These are phyloP conservation scores for Hirsutella rhossiliensis DNA, from an alignment of 2,329 filamentous ascomycete genomes.

Conservation along the genomic window DNA sequence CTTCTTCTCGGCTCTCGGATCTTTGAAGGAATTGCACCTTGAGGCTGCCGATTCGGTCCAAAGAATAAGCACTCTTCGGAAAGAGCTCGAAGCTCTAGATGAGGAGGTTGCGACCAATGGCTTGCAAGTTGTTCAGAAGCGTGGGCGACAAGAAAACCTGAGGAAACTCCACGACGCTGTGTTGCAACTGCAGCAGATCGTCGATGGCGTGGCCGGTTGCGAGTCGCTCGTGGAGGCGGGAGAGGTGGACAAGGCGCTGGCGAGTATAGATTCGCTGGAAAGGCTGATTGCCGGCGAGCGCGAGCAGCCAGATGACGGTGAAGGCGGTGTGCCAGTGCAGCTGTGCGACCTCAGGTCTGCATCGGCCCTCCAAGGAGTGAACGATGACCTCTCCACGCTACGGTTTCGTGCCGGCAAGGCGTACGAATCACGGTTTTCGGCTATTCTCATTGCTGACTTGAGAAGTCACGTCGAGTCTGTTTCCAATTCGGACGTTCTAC, in stretches of 20 bases:
- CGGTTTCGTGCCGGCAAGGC: constrained; percentile 74
- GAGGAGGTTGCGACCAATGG: constrained; percentile 78
- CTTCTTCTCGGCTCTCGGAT: constrained; percentile 90
- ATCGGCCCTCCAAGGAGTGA: constrained; percentile 68
- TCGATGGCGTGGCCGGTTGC: constrained; percentile 62
- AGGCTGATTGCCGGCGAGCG: constrained; percentile 65
- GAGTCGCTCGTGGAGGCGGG: constrained; percentile 74
- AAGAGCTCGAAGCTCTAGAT: constrained; percentile 71
- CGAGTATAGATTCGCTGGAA: constrained; percentile 67
- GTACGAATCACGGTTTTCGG: constrained; percentile 72
- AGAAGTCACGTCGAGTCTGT: constrained; percentile 68
- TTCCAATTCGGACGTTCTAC: constrained; percentile 59
- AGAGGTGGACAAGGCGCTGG: constrained; percentile 70
- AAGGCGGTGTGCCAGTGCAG: constrained; percentile 17
- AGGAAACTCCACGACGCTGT: constrained; percentile 73
- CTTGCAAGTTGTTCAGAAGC: constrained; percentile 73
- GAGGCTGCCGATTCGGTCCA: constrained; percentile 87
- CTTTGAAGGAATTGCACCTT: constrained; percentile 77
- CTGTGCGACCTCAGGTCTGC: constrained; percentile 63
- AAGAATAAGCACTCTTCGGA: constrained; percentile 68
- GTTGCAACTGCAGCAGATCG: constrained; percentile 67
- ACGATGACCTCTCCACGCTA: constrained; percentile 62
- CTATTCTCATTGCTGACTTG: constrained; percentile 66
- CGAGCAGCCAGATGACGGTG: constrained; percentile 18
- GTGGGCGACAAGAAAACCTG: constrained; percentile 72